A percentile compares a stretch with the other conserved stretches of the same genome.
Conservation (phyloP, 169 alveolate species). For the Eimeria praecox region DNA sequence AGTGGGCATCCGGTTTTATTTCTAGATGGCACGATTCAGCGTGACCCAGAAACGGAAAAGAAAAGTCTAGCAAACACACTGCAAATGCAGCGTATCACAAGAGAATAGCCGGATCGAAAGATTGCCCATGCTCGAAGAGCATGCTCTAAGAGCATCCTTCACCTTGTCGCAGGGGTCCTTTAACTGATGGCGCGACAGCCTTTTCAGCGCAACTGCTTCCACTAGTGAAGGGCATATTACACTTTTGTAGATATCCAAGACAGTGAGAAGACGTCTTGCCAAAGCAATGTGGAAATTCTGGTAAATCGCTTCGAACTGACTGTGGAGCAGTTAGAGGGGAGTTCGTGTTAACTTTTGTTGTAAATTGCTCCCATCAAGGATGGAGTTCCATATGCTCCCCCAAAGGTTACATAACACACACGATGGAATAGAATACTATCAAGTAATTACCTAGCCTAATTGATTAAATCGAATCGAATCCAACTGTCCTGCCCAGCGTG, state of each 20-base stretch:
- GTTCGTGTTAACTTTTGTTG: neutral
- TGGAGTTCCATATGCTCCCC: neutral
- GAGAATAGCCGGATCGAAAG: neutral
- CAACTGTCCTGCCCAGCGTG: neutral
- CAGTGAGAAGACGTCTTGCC: neutral
- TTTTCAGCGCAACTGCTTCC: neutral
- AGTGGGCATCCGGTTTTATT: too few species aligned
- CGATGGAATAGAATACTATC: neutral
- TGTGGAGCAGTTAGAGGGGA: neutral
- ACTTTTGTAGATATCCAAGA: neutral
- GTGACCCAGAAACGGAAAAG: neutral
- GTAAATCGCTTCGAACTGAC: neutral
- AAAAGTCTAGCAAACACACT: neutral
- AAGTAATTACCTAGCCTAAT: neutral
- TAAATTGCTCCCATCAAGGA: neutral
- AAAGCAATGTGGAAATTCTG: neutral
- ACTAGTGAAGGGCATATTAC: neutral
- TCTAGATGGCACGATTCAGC: neutral
- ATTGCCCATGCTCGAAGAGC: neutral
- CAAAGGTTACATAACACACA: neutral
- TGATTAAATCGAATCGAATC: neutral
- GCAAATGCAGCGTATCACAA: too few species aligned
- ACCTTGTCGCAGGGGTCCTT: neutral
- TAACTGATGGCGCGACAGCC: neutral
- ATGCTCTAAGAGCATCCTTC: too few species aligned